A percentile compares a stretch with the other conserved stretches of the same genome.
Conservation (phyloP, 164 flowering plant genomes). For the Buxus sempervirens region DNA sequence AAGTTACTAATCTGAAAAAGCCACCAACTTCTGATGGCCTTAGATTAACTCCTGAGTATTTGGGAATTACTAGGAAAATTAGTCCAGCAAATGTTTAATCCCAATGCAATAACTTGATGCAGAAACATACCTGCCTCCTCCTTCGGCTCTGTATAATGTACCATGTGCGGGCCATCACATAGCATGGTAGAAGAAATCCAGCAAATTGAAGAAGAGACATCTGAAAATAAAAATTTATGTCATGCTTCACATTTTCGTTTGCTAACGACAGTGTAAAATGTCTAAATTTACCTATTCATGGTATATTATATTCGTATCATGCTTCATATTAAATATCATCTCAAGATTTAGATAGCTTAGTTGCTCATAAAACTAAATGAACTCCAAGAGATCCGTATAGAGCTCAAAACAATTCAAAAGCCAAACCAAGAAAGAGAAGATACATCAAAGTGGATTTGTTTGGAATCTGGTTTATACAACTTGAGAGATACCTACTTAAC, state of each 20-base stretch:
- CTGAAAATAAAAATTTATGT: constrained; percentile 35
- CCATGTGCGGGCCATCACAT: constrained; percentile 53
- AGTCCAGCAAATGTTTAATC: not conserved
- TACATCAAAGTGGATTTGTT: too few relatives aligned
- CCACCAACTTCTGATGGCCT: not conserved
- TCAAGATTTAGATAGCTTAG: too few relatives aligned
- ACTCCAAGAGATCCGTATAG: too few relatives aligned
- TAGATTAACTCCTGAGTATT: not conserved
- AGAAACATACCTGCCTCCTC: constrained; percentile 49
- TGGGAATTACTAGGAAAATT: not conserved
- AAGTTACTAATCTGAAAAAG: not conserved
- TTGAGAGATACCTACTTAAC: too few relatives aligned
- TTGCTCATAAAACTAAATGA: too few relatives aligned
- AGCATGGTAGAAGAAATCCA: constrained; percentile 66
- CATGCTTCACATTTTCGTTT: not conserved
- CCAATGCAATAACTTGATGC: not conserved
- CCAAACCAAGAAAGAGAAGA: too few relatives aligned
- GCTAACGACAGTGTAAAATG: not conserved
- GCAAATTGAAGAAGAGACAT: constrained; percentile 61
- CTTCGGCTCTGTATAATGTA: constrained; percentile 51
- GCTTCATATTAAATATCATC: too few relatives aligned
- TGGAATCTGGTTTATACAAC: too few relatives aligned
- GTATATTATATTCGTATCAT: not conserved
- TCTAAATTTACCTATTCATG: not conserved
- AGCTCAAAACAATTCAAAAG: too few relatives aligned